phyloP scores from a whole-genome alignment of 108 stramenopile species.

The Asterionellopsis glacialis region DNA sequence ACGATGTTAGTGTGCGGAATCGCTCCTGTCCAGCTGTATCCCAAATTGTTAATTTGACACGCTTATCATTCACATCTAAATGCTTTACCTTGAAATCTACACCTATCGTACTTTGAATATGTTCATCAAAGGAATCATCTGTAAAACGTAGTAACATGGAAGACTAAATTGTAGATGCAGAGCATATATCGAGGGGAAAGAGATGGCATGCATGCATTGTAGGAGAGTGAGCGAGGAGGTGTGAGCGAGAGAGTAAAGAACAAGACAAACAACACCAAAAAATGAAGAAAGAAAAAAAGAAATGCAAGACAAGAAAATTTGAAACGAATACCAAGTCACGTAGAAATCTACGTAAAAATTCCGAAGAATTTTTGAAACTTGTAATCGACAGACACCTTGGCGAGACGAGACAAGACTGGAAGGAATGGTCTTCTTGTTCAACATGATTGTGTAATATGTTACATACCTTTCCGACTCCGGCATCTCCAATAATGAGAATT shows the following conservation, averaged over 20 bases:
- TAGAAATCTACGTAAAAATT: neutral
- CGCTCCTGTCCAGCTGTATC: conserved; percentile 99
- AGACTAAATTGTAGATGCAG: no score
- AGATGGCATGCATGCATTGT: neutral
- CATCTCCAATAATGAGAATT: conserved; percentile 97
- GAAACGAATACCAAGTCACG: neutral
- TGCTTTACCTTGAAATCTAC: conserved; percentile 97
- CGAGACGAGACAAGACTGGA: neutral
- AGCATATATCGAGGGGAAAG: neutral
- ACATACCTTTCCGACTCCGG: conserved; percentile 94
- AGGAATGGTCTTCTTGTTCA: no score
- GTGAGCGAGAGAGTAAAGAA: neutral
- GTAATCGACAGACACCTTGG: neutral
- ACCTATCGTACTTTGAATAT: conserved; percentile 96
- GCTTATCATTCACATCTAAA: conserved; percentile 76
- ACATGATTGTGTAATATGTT: conserved; percentile 4
- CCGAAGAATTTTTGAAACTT: neutral
- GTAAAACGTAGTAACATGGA: conserved; percentile 97
- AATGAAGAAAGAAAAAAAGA: no score
- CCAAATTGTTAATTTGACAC: conserved; percentile 95
- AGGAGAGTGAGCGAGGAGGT: no score
- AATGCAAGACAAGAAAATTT: neutral
- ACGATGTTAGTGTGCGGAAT: conserved; percentile 96
- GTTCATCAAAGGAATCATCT: conserved; percentile 97
- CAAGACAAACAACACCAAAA: no score